Conservation (phyloP, 2,329 filamentous ascomycete genomes). For the Paramyrothecium sp. region DNA sequence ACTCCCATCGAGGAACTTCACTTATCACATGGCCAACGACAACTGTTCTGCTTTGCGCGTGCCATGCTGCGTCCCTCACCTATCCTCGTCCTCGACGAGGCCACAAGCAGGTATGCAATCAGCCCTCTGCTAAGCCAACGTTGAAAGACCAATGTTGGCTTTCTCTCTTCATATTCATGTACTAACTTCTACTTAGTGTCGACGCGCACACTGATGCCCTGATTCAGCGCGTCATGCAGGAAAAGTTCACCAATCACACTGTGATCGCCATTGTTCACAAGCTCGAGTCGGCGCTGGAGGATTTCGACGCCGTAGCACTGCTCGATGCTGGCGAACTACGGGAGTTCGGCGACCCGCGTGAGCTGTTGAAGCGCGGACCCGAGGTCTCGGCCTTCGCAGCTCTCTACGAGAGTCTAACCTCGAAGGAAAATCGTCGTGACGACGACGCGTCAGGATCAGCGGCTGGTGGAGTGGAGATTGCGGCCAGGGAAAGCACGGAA, state of each 20-base stretch:
- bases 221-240: conserved; percentile 11
- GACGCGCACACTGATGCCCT: conserved; percentile 35
- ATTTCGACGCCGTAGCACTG: conserved; percentile 17
- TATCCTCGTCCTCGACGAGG: conserved; percentile 40
- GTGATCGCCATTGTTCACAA: conserved; percentile 23
- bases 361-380: background rate
- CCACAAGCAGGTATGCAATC: conserved; percentile 33
- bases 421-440: background rate
- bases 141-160: background rate
- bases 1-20: conserved; percentile 25
- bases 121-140: background rate
- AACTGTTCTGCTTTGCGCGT: conserved; percentile 47
- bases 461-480: too few species aligned
- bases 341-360: conserved; percentile 16
- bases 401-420: background rate
- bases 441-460: background rate
- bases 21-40: conserved; percentile 45
- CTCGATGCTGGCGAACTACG: conserved; percentile 16
- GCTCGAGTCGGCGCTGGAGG: conserved; percentile 15
- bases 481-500: too few species aligned
- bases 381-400: conserved; percentile 1
- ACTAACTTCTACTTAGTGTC: conserved; percentile 5
- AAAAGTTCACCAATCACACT: conserved; percentile 18
- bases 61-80: conserved; percentile 37
- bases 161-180: background rate